Evolutionary conservation across 495 filamentous ascomycete genomes (phyloP), one percentile per base, ranked within the genome.

Genomic region (Neurospora sp.): DNA sequence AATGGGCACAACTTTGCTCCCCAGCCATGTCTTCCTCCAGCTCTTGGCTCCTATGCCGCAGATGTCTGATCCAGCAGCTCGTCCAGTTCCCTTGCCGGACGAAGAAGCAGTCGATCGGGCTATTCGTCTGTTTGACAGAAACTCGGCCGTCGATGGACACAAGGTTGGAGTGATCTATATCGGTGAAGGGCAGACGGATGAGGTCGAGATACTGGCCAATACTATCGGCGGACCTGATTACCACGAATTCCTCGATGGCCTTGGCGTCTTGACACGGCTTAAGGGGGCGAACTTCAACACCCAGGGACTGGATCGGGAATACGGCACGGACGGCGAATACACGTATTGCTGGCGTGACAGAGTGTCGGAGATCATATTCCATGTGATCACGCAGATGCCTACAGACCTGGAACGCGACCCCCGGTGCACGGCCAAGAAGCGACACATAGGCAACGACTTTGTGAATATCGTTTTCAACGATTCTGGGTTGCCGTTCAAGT

Each of bases 401-500:
- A 96, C 93, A 23, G 87, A 95, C 79, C 84, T 90, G 37, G 88
- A 92, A 39, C 85, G 88, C 49, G 94, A 98, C 77, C 89, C 91
- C 16, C 86, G 87, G 16, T 94, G 91, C 76, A 88, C 90, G 75
- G 87, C 88, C 78, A 99, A 99, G 85, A 99, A 99, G 80, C 87
- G 90, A 5, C 97, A 99, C 78, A 94, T 97, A 54, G 96, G 96
- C 49, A 99, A 99, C 78, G 97, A 99, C 83, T 96, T 91, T 77
- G 96, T 99, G 76, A 98, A 96, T 77, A 97, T 99, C 77, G 90
- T 99, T 70, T 99, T 94, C 84, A 99, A 99, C 79, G 92, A 96
- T 74, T 97, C 95, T 18, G 95, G 97, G 35, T 78, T 88, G 37
- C 90, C 93, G 0, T 98, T 97, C 85, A 86, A 88, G 72, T 96